Conservation (phyloP, 805 yeast genomes). For the Myxozyma melibiosi region DNA sequence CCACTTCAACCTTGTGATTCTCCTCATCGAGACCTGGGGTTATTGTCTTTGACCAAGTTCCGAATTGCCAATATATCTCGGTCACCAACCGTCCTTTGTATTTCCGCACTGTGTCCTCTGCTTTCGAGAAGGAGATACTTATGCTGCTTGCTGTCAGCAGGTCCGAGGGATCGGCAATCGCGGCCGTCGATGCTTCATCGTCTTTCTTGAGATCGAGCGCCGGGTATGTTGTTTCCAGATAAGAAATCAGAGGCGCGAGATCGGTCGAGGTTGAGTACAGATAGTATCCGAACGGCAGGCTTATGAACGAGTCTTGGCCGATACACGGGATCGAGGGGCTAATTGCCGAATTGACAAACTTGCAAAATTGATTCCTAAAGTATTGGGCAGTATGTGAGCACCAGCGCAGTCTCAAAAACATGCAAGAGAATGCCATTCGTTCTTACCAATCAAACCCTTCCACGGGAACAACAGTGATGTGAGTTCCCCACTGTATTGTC, state of each 20-base stretch:
- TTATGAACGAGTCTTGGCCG: constrained; percentile 25
- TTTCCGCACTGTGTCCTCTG: constrained; percentile 3
- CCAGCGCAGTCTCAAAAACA: not conserved
- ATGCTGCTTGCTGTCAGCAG: constrained; percentile 14
- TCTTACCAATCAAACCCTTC: constrained; percentile 18
- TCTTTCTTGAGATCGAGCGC: not conserved
- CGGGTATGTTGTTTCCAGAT: constrained; percentile 9
- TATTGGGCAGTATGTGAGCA: not conserved
- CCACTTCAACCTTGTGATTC: constrained; percentile 24
- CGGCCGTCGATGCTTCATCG: not conserved
- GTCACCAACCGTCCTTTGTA: constrained; percentile 15
- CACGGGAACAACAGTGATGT: constrained; percentile 19
- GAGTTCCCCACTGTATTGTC: constrained; percentile 23
- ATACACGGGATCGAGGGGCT: constrained; percentile 9
- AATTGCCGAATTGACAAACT: constrained; percentile 11
- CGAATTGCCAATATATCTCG: constrained; percentile 28
- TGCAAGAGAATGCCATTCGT: no score
- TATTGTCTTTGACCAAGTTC: constrained; percentile 25
- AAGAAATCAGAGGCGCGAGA: not conserved
- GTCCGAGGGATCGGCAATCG: not conserved
- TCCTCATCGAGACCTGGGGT: not conserved
- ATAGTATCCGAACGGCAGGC: constrained; percentile 25
- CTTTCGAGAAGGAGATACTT: constrained; percentile 13
- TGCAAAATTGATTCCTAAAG: constrained; percentile 23
- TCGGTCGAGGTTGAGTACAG: constrained; percentile 20